phyloP scores from a whole-genome alignment of 1,284 basidiomycete genomes.

The Meripilus lineatus region DNA sequence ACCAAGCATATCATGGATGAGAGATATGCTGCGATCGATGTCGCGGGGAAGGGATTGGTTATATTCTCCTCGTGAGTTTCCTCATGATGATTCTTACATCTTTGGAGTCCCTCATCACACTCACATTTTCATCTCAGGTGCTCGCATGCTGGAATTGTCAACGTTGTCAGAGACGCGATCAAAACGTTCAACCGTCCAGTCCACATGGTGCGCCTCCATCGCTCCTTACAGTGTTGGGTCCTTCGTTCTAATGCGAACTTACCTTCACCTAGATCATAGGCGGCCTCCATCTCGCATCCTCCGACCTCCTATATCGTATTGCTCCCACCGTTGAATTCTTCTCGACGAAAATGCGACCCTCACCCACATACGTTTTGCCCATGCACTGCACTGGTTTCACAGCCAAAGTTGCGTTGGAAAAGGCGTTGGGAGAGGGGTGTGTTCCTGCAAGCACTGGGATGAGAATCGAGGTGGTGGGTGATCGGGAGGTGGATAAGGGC shows the following conservation, averaged over 20 bases:
- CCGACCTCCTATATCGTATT: constrained; percentile 59
- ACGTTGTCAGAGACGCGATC: constrained; percentile 69
- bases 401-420: constrained; percentile 62
- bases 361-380: constrained; percentile 68
- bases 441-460: constrained; percentile 75
- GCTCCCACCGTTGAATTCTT: constrained; percentile 70
- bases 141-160: constrained; percentile 82
- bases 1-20: constrained; percentile 75
- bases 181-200: constrained; percentile 60
- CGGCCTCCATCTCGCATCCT: constrained; percentile 72
- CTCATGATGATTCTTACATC: neutral
- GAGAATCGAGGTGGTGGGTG: constrained; percentile 48
- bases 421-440: constrained; percentile 65
- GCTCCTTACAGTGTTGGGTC: constrained; percentile 6
- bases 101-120: neutral
- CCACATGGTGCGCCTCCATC: constrained; percentile 52
- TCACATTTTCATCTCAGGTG: constrained; percentile 39
- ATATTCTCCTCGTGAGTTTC: constrained; percentile 72
- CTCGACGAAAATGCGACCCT: constrained; percentile 49
- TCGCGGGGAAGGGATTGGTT: constrained; percentile 73
- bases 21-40: constrained; percentile 71
- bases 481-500: constrained; percentile 32
- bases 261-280: constrained; percentile 56
- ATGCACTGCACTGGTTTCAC: constrained; percentile 83
- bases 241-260: neutral